phyloP scores from a whole-genome alignment of 371 early-diverging fungal genomes.

The Capillidium heterosporum region DNA sequence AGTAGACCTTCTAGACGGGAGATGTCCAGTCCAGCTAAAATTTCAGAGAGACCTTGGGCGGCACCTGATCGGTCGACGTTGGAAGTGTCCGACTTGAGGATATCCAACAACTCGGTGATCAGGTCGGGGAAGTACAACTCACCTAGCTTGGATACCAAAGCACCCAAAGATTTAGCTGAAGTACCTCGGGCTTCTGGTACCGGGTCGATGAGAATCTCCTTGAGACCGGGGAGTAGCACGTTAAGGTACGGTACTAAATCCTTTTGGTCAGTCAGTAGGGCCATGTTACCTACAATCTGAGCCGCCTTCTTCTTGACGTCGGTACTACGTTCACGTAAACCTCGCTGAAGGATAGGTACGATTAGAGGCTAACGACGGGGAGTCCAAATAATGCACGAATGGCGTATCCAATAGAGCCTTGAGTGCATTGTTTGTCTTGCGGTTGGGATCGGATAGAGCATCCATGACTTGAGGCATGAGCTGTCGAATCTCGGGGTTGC shows the following conservation, averaged over 20 bases:
- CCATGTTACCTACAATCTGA: conserved; percentile 95
- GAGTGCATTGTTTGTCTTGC: conserved; percentile 64
- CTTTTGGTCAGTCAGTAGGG: conserved; percentile 71
- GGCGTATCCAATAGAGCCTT: conserved; percentile 74
- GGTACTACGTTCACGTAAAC: conserved; percentile 73
- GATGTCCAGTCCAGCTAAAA: conserved; percentile 77
- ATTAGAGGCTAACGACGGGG: conserved; percentile 89
- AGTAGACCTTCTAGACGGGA: conserved; percentile 72
- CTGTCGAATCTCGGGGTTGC: conserved; percentile 88
- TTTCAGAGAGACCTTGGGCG: conserved; percentile 91
- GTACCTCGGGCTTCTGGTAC: conserved; percentile 91
- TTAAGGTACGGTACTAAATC: conserved; percentile 79
- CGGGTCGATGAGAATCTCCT: conserved; percentile 82
- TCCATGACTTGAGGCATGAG: conserved; percentile 72
- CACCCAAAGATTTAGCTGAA: conserved; percentile 83
- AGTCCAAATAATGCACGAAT: conserved; percentile 94
- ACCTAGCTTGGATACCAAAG: conserved; percentile 77
- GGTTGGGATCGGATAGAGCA: conserved; percentile 79
- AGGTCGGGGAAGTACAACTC: conserved; percentile 85
- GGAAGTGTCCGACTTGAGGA: conserved; percentile 68
- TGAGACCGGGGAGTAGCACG: conserved; percentile 65
- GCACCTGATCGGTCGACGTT: conserved; percentile 92
- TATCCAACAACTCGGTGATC: conserved; percentile 63
- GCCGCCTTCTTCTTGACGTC: conserved; percentile 85
- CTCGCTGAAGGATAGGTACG: conserved; percentile 86